A percentile compares a stretch with the other conserved stretches of the same genome.
Conservation (phyloP, 2,329 filamentous ascomycete species). For the Talaromyces sp. region DNA sequence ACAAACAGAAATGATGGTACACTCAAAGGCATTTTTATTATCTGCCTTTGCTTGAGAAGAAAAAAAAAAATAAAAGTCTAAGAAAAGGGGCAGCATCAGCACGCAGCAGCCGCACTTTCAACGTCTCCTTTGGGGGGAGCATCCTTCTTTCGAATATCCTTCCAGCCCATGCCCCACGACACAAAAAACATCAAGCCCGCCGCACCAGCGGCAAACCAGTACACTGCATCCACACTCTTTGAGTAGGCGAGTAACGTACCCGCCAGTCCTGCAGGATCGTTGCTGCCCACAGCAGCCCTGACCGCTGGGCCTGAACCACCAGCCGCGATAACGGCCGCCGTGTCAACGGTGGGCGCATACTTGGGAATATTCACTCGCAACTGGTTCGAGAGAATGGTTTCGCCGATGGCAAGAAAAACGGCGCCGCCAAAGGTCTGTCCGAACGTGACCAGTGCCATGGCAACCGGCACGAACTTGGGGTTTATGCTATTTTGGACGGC, state of each 20-base stretch:
- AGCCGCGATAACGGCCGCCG: constrained; percentile 27
- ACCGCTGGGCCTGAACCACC: constrained; percentile 44
- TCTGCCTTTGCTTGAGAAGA: no score
- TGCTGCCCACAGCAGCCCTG: constrained; percentile 20
- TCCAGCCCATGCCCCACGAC: constrained; percentile 16
- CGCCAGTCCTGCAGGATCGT: not conserved
- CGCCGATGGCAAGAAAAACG: constrained; percentile 35
- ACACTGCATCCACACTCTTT: constrained; percentile 15
- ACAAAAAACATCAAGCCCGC: not conserved
- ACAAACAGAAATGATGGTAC: not conserved
- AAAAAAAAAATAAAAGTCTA: no score
- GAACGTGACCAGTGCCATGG: constrained; percentile 36
- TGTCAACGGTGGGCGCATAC: constrained; percentile 30
- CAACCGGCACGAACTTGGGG: constrained; percentile 32
- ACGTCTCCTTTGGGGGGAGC: not conserved
- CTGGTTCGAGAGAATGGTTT: constrained; percentile 39
- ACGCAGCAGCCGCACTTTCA: not conserved
- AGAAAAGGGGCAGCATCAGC: not conserved
- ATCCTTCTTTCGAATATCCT: constrained; percentile 20
- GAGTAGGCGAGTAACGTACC: constrained; percentile 13
- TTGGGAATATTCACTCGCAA: constrained; percentile 27
- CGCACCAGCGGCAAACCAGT: constrained; percentile 15
- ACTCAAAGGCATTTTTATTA: no score
- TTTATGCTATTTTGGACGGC: constrained; percentile 34
- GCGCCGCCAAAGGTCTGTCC: constrained; percentile 37